Conservation (phyloP, 176 grass and related monocot species). For the Ampelocalamus luodianensis region DNA sequence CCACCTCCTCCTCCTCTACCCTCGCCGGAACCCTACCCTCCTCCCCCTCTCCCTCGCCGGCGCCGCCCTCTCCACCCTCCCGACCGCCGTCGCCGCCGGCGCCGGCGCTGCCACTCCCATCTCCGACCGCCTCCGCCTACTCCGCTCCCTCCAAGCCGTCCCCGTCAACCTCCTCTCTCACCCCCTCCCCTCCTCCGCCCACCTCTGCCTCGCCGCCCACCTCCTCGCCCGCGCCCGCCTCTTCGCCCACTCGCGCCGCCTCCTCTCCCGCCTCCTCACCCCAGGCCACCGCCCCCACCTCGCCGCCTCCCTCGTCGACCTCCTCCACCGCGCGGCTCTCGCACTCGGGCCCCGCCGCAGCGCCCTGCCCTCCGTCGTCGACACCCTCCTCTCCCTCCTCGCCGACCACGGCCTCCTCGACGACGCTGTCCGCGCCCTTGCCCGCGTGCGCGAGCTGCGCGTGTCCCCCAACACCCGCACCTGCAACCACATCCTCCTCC, state of each 20-base stretch:
- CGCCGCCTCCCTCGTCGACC: slow-evolving; percentile 55
- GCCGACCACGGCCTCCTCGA: slow-evolving; percentile 53
- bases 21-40: slow-evolving; percentile 34
- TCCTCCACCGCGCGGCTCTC: slow-evolving; percentile 47
- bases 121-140: slow-evolving; percentile 44
- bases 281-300: slow-evolving; percentile 29
- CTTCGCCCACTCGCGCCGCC: slow-evolving; percentile 53
- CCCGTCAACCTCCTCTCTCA: slow-evolving; percentile 40
- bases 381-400: slow-evolving; percentile 56
- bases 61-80: slow-evolving; percentile 38
- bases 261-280: slow-evolving; percentile 47
- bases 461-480: slow-evolving; percentile 78
- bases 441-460: slow-evolving; percentile 60
- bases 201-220: slow-evolving; percentile 56
- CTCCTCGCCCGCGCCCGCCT: slow-evolving; percentile 54
- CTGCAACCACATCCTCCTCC: slow-evolving; percentile 89
- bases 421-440: slow-evolving; percentile 59
- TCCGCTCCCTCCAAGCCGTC: slow-evolving; percentile 43
- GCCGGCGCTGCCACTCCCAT: slow-evolving; percentile 20
- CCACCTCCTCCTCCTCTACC: slow-evolving; percentile 21
- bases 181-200: slow-evolving; percentile 51
- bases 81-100: background rate
- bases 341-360: slow-evolving; percentile 42
- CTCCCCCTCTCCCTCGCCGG: background rate
- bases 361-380: slow-evolving; percentile 46